These are phyloP conservation scores for Hylodesmum podocarpum DNA, from an alignment of 306 rosid genomes.

Conservation along the genomic window DNA sequence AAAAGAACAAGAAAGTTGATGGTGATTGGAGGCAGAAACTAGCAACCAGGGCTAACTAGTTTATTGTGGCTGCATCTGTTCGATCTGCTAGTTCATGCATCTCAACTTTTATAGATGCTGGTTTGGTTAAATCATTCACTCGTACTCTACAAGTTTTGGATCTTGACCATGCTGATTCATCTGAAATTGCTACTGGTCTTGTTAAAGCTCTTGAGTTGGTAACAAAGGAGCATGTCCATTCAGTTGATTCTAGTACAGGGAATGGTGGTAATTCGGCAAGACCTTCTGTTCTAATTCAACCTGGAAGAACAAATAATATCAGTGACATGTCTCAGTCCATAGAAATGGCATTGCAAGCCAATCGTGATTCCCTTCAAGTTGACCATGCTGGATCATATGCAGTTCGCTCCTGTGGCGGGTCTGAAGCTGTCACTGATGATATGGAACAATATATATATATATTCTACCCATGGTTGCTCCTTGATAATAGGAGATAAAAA, in stretches of 20 bases:
- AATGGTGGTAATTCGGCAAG: conserved; percentile 68
- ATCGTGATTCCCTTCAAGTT: conserved; percentile 61
- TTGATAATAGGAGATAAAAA: too few species aligned
- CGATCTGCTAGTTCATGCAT: conserved; percentile 85
- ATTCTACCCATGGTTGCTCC: too few species aligned
- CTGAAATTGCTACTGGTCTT: conserved; percentile 86
- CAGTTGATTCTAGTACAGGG: conserved; percentile 65
- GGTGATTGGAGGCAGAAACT: conserved; percentile 97
- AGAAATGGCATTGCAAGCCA: conserved; percentile 69
- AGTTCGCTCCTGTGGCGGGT: conserved; percentile 79
- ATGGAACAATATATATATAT: too few species aligned
- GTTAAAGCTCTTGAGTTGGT: conserved; percentile 95
- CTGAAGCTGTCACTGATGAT: conserved; percentile 96
- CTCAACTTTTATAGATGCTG: conserved; percentile 83
- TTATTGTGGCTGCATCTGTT: conserved; percentile 89
- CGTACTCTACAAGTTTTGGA: conserved; percentile 77
- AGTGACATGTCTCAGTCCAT: conserved; percentile 67
- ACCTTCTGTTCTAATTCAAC: conserved; percentile 63
- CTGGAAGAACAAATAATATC: conserved; percentile 55
- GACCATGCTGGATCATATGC: conserved; percentile 60
- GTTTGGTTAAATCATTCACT: conserved; percentile 81
- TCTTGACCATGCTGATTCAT: conserved; percentile 84
- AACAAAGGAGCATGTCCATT: conserved; percentile 80
- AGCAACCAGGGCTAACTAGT: conserved; percentile 88
- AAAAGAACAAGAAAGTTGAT: conserved; percentile 83